Evolutionary conservation across 768 basidiomycete genomes (phyloP), one percentile per base, ranked within the genome.

Genomic region (Ramaria sp.): DNA sequence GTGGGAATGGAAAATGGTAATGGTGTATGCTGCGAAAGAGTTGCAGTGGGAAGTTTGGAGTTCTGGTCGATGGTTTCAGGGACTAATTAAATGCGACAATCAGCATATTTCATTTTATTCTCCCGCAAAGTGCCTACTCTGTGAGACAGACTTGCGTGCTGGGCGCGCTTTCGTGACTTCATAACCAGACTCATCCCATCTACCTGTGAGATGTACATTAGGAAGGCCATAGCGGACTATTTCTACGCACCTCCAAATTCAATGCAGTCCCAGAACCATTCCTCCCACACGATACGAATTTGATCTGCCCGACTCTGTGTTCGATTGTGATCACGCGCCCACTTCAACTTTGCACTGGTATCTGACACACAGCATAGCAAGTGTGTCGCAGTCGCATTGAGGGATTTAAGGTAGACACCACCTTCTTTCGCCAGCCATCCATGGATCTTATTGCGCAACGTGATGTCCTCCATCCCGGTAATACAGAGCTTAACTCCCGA

Each of bases 231-330:
- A 22, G 39, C 3, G n/a, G 30, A 53, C 39, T 31, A 53, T 17
- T 38, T 24, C 13, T 15, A 66, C 68, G 49, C 60, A 73, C 86
- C 90, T 58, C 82, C 82, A 64, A 81, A 89, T 42, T 84, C 81
- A 2, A 94, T 63, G 27, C 80, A 94, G 64, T 96, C 93, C 91
- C 91, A 94, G 57, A 96, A 87, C 94, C 94, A 97, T 60, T 95
- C 92, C 64, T 94, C 91, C 88, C 93, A 95, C 1, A 96, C 81
- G 2, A 94, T 72, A 51, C 79, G 75, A 33, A 92, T 91, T 45
- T 79, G 75, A 5, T 84, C 85, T 67, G 90, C 88, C 34, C 82
- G 79, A 20, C 75, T 73, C 17, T 72, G 50, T 11, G 54, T 59
- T 39, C 61, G 67, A 65, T 86, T 87, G 63, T 88, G 86, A 64